These are phyloP conservation scores for Gracilaria gracilis DNA, from an alignment of 23 red algal species.

Conservation along the genomic window DNA sequence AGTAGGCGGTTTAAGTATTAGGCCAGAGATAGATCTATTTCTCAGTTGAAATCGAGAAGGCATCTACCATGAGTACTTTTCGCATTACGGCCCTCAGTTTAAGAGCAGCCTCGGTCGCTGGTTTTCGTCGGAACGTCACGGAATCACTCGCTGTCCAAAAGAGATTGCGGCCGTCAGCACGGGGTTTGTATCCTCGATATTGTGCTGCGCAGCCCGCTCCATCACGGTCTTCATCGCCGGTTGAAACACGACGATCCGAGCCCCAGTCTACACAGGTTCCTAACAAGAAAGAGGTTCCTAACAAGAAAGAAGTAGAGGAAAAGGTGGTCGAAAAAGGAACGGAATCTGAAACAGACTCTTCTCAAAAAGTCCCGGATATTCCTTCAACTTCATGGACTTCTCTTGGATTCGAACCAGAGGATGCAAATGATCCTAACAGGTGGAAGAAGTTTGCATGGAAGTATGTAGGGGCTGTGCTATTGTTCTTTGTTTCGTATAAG, in stretches of 20 bases:
- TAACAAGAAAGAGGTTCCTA: not conserved
- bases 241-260: not conserved
- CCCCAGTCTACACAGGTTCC: not conserved
- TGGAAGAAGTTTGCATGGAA: conserved; percentile 79
- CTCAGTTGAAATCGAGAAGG: not conserved
- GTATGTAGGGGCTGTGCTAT: conserved; percentile 63
- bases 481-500: conserved; percentile 72
- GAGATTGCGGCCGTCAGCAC: not conserved
- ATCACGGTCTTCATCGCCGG: not conserved
- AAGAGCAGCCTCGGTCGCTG: not conserved
- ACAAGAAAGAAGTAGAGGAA: not conserved
- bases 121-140: not conserved
- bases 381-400: conserved; percentile 49
- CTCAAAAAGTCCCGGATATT: conserved; percentile 41
- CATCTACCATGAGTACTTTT: not conserved
- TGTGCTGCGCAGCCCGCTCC: conserved; percentile 15
- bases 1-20: not conserved
- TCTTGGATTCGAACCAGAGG: conserved; percentile 50
- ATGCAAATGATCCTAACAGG: conserved; percentile 57
- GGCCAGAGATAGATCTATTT: not conserved
- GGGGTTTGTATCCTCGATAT: not conserved
- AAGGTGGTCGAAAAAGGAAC: not conserved
- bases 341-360: not conserved
- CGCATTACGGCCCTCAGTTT: conserved; percentile 1
- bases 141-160: too few species aligned